Conservation (phyloP, 2,329 filamentous ascomycete genomes). For the Fusarium paranaense region DNA sequence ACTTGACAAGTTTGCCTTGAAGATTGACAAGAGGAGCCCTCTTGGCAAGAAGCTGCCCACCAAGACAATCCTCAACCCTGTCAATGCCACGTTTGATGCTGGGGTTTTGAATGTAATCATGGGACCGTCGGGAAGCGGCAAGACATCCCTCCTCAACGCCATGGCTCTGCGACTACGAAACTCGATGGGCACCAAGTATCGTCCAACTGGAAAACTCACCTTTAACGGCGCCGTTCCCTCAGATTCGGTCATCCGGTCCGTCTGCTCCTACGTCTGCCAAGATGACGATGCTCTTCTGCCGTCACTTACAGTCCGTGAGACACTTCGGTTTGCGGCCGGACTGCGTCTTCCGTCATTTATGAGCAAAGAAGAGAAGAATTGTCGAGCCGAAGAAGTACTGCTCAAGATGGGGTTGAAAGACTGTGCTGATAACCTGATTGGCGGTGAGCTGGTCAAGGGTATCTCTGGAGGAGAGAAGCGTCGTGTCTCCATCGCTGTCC, state of each 20-base stretch:
- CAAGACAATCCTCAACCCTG: conserved; percentile 73
- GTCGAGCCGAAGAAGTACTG: conserved; percentile 76
- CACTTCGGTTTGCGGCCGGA: conserved; percentile 76
- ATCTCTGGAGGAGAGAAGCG: conserved; percentile 85
- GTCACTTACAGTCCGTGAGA: conserved; percentile 81
- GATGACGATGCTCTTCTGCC: conserved; percentile 81
- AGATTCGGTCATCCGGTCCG: conserved; percentile 74
- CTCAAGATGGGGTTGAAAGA: conserved; percentile 83
- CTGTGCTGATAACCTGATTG: conserved; percentile 80
- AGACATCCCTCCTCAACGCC: conserved; percentile 79
- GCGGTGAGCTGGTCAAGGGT: conserved; percentile 78
- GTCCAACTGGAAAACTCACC: conserved; percentile 69
- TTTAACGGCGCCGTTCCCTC: conserved; percentile 79
- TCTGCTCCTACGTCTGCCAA: conserved; percentile 82
- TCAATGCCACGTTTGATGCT: conserved; percentile 74
- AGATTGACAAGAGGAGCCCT: conserved; percentile 70
- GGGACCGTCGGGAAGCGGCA: conserved; percentile 82
- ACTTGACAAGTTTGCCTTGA: conserved; percentile 72
- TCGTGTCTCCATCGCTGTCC: conserved; percentile 81
- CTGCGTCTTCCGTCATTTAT: conserved; percentile 78
- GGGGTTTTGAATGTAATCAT: conserved; percentile 81
- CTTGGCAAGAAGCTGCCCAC: conserved; percentile 63
- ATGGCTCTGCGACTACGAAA: conserved; percentile 77
- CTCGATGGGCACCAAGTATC: conserved; percentile 71
- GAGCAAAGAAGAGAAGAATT: conserved; percentile 74